These are phyloP conservation scores for Elongisporangium prolatum DNA, from an alignment of 352 stramenopile genomes.

Conservation along the genomic window DNA sequence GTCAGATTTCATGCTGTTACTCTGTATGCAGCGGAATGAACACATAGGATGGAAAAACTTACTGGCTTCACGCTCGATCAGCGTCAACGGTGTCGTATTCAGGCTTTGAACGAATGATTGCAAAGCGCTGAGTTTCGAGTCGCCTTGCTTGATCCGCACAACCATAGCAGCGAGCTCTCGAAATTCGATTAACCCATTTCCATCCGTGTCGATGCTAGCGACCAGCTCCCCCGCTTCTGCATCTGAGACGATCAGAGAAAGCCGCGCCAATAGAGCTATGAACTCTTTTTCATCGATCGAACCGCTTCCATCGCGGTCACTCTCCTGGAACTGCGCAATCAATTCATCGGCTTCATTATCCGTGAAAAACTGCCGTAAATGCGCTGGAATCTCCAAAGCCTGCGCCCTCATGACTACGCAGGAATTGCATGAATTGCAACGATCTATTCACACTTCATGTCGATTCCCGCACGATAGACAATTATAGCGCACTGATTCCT, in stretches of 20 bases:
- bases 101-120: constrained; percentile 41
- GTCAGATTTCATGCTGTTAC: background rate
- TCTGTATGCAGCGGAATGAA: background rate
- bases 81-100: constrained; percentile 51
- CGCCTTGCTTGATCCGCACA: constrained; percentile 45
- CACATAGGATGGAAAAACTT: background rate
- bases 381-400: constrained; percentile 26
- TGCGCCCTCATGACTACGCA: background rate
- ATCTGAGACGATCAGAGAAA: constrained; percentile 42
- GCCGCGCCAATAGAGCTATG: constrained; percentile 40
- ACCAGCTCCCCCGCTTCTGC: constrained; percentile 44
- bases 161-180: constrained; percentile 52
- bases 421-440: background rate
- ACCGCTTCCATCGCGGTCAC: constrained; percentile 48
- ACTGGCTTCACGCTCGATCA: constrained; percentile 58
- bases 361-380: constrained; percentile 41
- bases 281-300: constrained; percentile 67
- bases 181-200: constrained; percentile 61
- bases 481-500: background rate
- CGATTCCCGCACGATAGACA: background rate
- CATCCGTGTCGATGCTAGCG: constrained; percentile 47
- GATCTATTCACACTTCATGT: background rate
- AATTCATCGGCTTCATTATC: constrained; percentile 52
- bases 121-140: constrained; percentile 39
- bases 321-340: constrained; percentile 49